A percentile compares a stretch with the other conserved stretches of the same genome.
Conservation (phyloP, 768 basidiomycete genomes). For the Cystofilobasidium ferigula region DNA sequence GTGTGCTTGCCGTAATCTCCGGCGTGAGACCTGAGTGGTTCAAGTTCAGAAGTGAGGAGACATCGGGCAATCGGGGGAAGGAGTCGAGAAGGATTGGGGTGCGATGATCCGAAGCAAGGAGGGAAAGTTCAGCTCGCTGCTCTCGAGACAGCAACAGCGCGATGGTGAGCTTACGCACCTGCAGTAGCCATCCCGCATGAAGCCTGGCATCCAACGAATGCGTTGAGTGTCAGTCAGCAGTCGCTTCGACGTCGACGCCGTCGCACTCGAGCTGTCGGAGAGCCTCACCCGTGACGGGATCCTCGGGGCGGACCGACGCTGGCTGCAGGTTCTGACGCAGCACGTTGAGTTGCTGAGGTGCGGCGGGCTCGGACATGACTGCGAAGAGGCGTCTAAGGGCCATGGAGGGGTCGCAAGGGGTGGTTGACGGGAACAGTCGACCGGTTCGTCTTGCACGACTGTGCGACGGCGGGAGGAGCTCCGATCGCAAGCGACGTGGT, state of each 20-base stretch:
- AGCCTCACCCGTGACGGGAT: slow-evolving; percentile 6
- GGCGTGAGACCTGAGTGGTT: slow-evolving; percentile 11
- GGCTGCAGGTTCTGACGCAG: neutral
- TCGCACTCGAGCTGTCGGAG: too few relatives aligned
- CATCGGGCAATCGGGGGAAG: neutral
- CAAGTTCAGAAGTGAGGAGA: too few relatives aligned
- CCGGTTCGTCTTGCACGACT: too few relatives aligned
- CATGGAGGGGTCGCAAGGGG: slow-evolving; percentile 38
- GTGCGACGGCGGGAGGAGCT: neutral
- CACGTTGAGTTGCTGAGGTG: slow-evolving; percentile 17
- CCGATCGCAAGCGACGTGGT: too few relatives aligned
- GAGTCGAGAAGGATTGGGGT: too few relatives aligned
- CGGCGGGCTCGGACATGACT: slow-evolving; percentile 7
- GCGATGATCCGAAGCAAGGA: too few relatives aligned
- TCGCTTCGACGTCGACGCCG: too few relatives aligned
- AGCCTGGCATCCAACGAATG: neutral
- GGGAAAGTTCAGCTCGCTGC: too few relatives aligned
- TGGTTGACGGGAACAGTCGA: slow-evolving; percentile 33
- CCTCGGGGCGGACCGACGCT: slow-evolving; percentile 9
- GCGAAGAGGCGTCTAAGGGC: neutral
- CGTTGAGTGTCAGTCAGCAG: too few relatives aligned
- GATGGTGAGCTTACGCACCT: neutral
- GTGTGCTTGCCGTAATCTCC: slow-evolving; percentile 17
- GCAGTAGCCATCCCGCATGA: slow-evolving; percentile 12
- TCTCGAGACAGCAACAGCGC: neutral